These are phyloP conservation scores for Dryas octopetala DNA, from an alignment of 306 rosid genomes.

Conservation along the genomic window DNA sequence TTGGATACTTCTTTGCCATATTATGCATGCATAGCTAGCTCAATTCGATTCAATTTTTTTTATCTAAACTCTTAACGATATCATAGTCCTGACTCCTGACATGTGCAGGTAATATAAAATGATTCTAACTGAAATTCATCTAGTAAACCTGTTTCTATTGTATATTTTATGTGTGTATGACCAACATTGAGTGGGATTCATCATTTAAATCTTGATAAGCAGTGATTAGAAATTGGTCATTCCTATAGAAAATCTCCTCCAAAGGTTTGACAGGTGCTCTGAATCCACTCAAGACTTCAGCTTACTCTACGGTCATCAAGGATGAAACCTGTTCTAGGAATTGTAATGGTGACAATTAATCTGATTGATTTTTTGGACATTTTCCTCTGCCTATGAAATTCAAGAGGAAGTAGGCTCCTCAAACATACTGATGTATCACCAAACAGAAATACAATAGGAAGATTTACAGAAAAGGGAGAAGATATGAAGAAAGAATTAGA, in stretches of 20 bases:
- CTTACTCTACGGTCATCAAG: background rate
- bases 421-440: background rate
- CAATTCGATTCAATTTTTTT: background rate
- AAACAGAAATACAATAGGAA: background rate
- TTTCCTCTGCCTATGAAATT: background rate
- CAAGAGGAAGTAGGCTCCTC: slow-evolving; percentile 9
- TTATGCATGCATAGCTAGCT: background rate
- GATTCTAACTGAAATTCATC: background rate
- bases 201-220: background rate
- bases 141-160: background rate
- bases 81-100: background rate
- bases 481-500: background rate
- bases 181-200: background rate
- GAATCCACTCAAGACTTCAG: background rate
- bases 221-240: background rate
- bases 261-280: background rate
- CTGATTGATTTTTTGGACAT: background rate
- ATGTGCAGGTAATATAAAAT: background rate
- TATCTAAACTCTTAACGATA: background rate
- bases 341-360: background rate
- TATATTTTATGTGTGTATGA: background rate
- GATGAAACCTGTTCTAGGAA: background rate
- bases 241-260: background rate
- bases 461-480: background rate
- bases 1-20: background rate